A percentile compares a stretch with the other conserved stretches of the same genome.
Evolutionary conservation across 139 green algal species (phyloP).

Genomic region (Diplosphaera chodatii): DNA sequence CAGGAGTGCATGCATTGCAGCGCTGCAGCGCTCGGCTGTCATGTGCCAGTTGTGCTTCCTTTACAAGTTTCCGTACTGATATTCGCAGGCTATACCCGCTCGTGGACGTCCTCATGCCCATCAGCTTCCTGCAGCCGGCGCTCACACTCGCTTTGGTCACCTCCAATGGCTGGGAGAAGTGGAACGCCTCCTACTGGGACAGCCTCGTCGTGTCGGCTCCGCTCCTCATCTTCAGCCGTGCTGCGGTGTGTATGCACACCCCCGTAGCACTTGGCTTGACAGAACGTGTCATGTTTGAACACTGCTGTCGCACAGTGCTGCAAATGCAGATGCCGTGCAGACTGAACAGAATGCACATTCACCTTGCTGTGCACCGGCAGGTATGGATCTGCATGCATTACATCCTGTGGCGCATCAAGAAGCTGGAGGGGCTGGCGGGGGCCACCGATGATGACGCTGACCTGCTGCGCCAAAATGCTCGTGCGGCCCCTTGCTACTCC

Average conservation of each 20-base stretch:
- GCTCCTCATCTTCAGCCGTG: background rate
- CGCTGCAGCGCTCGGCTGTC: too few relatives aligned
- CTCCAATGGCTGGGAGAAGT: background rate
- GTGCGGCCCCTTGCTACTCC: background rate
- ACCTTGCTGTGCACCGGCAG: background rate
- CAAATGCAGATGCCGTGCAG: too few relatives aligned
- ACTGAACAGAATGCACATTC: too few relatives aligned
- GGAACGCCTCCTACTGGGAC: background rate
- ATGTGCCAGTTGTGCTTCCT: too few relatives aligned
- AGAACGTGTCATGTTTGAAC: too few relatives aligned
- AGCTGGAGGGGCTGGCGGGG: background rate
- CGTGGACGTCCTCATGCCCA: background rate
- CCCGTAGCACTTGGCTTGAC: too few relatives aligned
- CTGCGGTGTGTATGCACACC: background rate
- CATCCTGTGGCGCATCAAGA: slow-evolving; percentile 1
- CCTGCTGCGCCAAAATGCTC: background rate
- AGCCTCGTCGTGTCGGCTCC: background rate
- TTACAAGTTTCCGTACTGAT: too few relatives aligned
- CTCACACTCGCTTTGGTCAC: background rate
- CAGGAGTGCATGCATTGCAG: too few relatives aligned
- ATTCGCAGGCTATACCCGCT: background rate
- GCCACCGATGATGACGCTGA: background rate
- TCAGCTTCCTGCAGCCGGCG: background rate
- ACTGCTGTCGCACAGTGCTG: too few relatives aligned
- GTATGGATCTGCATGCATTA: background rate